Percentiles rank a stretch among this genome's conserved stretches.
Conservation (phyloP, 2,329 filamentous ascomycete genomes). For the Karstenula rhodostoma region DNA sequence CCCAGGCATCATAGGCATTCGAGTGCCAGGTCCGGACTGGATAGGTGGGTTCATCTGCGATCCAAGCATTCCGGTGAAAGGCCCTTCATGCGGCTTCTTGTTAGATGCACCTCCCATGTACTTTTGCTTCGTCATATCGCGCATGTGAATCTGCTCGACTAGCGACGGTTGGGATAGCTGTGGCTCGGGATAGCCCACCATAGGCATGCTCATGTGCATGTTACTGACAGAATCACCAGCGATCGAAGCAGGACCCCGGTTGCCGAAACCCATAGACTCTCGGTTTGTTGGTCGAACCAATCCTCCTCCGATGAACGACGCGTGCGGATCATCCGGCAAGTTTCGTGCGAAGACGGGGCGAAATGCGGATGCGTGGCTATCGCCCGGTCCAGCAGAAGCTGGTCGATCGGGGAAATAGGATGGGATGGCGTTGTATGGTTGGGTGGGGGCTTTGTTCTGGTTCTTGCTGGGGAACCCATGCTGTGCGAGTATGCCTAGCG, state of each 20-base stretch:
- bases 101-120: conserved; percentile 46
- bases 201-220: conserved; percentile 24
- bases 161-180: conserved; percentile 42
- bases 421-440: conserved; percentile 41
- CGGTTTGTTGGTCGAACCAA: conserved; percentile 44
- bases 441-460: conserved; percentile 35
- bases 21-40: conserved; percentile 30
- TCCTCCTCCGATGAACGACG: conserved; percentile 44
- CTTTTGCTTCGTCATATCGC: conserved; percentile 46
- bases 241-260: conserved; percentile 42
- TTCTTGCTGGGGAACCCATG: conserved; percentile 46
- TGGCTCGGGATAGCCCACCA: conserved; percentile 41
- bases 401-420: conserved; percentile 48
- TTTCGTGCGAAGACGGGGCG: conserved; percentile 47
- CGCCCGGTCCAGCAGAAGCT: conserved; percentile 40
- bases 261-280: conserved; percentile 49
- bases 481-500: conserved; percentile 47
- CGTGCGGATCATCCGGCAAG: conserved; percentile 46
- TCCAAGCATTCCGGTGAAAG: conserved; percentile 46
- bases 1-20: conserved; percentile 34
- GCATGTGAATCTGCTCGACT: conserved; percentile 49
- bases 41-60: conserved; percentile 43
- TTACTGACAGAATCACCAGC: conserved; percentile 41
- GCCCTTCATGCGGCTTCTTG: conserved; percentile 39
- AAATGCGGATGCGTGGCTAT: conserved; percentile 29